Evolutionary conservation across 2,329 filamentous ascomycete genomes (phyloP), one percentile per base, ranked within the genome.

Genomic region (Penicillium psychrosexuale): DNA sequence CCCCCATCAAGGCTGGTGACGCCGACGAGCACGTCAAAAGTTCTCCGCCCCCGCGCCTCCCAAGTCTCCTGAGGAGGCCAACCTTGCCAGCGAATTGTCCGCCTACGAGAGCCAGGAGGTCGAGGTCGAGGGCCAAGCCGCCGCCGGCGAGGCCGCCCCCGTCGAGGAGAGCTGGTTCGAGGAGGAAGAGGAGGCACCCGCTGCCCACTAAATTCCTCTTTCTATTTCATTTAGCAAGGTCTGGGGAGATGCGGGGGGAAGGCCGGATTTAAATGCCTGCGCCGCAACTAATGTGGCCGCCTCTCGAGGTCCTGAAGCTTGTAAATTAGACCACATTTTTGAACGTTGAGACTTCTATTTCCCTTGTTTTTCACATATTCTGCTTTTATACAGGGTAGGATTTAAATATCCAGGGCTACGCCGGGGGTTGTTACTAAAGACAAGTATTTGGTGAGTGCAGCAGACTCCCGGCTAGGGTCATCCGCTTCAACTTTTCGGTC

Each of bases 71-170:
- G 94, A 97, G 79, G 93, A 97, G 84, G 80, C 87, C 77, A 90
- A 96, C 78, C 89, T 99, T 62, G 91, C 92, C 73, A 88, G 84
- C 77, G 93, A 90, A 77, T 80, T 99, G 75, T 88, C 94, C 81
- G 87, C 91, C 74, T 99, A 99, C 84, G 93, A 97, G 84, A 84
- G 80, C 74, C 91, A 96, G 83, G 84, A 87, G 68, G 92, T 97
- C 66, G 94, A 99, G 79, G 87, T 97, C 64, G 93, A 97, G 82
- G 93, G 93, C 65, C 85, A 90, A 77, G 84, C 89, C 64, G 80
- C 82, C 66, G 75, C 78, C 58, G 82, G 82, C 62, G 82, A 84
- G 74, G 80, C 80, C 63, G 80, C 83, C 54, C 82, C 87, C 45
- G 79, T 78, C 33, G 82, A 85, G 72, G 80, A 87, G 74, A 83